Base-by-base conservation (phyloP, 352 stramenopile species). In the Phytophthora foliorum region DNA sequence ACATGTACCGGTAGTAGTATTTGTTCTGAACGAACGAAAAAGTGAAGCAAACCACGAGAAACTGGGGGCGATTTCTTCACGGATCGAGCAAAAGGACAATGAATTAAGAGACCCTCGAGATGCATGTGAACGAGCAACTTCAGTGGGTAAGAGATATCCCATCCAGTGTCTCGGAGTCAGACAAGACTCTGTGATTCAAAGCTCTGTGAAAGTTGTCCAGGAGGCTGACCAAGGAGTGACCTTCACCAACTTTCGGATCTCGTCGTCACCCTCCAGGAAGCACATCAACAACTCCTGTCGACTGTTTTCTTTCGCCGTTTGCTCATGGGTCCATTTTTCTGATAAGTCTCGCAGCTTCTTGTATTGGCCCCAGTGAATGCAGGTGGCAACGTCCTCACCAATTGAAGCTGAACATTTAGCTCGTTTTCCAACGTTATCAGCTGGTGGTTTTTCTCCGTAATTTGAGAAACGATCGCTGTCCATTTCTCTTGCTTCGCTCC, bases 51-150 rank as follows among this genome's bases (percentile, higher is more conserved):
- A 8, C 13, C 50, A 72, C 27, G 64, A 57, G 8, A 52, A 57
- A n/a, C 55, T 72, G 13, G 9, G 27, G 11, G 16, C 16, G 2
- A 63, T 72, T 55, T 72, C 41, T 10, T 68, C 42, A 4, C 57
- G 63, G 54, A 68, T 68, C 13, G 57, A 63, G 42, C 25, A 68
- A 19, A 63, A 63, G 31, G 50, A 68, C 17, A 36, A n/a, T 21
- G 41, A 41, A 5, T 39, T 72, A 14, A n/a, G 36, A 72, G 34
- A 63, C 50, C 17, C 19, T 68, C 8, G 27, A 63, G 27, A 55
- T 57, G 17, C 57, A 72, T 49, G 39, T 68, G 27, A 72, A 63
- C 21, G 64, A 67, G 22, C 64, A 72, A 19, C 49, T 68, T 6
- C 42, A 68, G 13, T 72, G 64, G 63, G 57, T 67, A 16, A 63